A percentile compares a stretch with the other conserved stretches of the same genome.
Conservation (phyloP, 2,329 filamentous ascomycete species). For the Drechslerella stenobrocha region DNA sequence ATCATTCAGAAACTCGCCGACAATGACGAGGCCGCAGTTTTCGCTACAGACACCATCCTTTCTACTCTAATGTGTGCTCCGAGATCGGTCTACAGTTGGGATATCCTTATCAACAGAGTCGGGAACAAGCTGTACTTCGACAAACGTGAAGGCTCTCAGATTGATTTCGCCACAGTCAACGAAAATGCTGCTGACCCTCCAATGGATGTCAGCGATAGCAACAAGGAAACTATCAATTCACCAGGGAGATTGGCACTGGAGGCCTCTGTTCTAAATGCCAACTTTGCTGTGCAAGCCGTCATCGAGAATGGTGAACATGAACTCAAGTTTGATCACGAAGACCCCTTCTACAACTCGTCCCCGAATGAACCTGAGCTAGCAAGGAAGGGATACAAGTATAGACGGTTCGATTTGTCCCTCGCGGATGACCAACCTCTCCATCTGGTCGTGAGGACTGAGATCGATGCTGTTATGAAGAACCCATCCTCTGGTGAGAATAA, state of each 20-base stretch:
- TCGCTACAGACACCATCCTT: conserved; percentile 93
- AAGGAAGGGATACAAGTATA: conserved; percentile 98
- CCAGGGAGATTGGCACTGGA: conserved; percentile 91
- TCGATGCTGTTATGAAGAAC: conserved; percentile 96
- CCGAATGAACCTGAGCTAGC: conserved; percentile 93
- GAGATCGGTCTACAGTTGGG: conserved; percentile 96
- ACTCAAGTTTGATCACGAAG: conserved; percentile 80
- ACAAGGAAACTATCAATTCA: conserved; percentile 93
- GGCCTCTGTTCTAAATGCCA: conserved; percentile 99
- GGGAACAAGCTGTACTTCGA: conserved; percentile 98
- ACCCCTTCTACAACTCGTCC: conserved; percentile 94
- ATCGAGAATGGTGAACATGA: conserved; percentile 76
- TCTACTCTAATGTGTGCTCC: conserved; percentile 99
- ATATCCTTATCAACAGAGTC: conserved; percentile 89
- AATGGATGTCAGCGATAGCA: conserved; percentile 84
- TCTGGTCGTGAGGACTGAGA: conserved; percentile 88
- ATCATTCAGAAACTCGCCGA: conserved; percentile 96
- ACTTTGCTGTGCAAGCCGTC: conserved; percentile 96
- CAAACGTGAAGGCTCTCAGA: conserved; percentile 91
- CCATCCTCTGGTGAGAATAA: conserved; percentile 89
- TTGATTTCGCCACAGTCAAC: conserved; percentile 98
- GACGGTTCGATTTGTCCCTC: conserved; percentile 90
- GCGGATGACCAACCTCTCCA: conserved; percentile 93
- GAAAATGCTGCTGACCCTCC: conserved; percentile 97
- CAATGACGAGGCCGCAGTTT: conserved; percentile 93